Evolutionary conservation across 192 early-diverging fungal genomes (phyloP), one percentile per base, ranked within the genome.

Genomic region (Oehlia diaphana): DNA sequence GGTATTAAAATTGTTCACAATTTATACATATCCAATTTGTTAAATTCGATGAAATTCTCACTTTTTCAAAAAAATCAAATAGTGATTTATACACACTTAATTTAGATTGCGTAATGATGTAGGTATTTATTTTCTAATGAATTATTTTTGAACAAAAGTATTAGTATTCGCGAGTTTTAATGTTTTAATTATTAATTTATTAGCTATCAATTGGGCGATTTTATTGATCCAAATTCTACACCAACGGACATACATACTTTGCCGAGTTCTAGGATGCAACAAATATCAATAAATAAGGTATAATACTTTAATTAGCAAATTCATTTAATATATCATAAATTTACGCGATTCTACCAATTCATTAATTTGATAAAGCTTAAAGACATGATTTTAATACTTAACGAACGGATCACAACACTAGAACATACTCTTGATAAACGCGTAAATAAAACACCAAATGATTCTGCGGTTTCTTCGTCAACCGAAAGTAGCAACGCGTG

Each of bases 201-300:
- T 74, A 80, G 79, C 2, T 80, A 80, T 37, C 76, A 76, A 19
- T 50, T 77, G n/a, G 79, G 79, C 0, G 23, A 33, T 37, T 80
- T 78, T 63, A 61, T 80, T 49, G 66, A 80, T 26, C 44, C 37
- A 23, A 37, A 66, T 14, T 23, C 61, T 23, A n/a, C 50, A 39
- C 75, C 75, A 39, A 14, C 63, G 2, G 75, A 77, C 26, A 39
- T 44, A 33, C 39, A 53, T 65, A 77, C 62, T 65, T 65, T 77
- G 9, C 75, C 63, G 14, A 77, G 63, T 77, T 28, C 75, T 26
- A 77, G 23, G 21, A 77, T 35, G 35, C 63, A 53, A 28, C 75
- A 77, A 66, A 26, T 39, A 19, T 37, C 75, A 63, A 66, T 77
- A 35, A 53, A 77, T 65, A 77, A 33, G 63, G 75, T 77, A 66